These are phyloP conservation scores for Torulaspora delbrueckii DNA, from an alignment of 805 yeast species.

Conservation along the genomic window DNA sequence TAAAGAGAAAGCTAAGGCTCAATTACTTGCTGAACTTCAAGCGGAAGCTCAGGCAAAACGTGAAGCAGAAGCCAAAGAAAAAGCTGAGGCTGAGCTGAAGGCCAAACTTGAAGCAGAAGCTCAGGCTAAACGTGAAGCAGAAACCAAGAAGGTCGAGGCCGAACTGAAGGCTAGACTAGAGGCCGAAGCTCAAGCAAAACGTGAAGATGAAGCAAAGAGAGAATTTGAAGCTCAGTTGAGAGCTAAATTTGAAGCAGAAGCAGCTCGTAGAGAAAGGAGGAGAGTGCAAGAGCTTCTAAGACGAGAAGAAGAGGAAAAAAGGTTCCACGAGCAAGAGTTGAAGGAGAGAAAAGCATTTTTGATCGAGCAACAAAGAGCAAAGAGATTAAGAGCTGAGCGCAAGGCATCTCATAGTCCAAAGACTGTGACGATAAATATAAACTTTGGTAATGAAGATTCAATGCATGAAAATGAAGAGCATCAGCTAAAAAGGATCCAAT, in stretches of 20 bases:
- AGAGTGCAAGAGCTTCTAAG: slow-evolving; percentile 2
- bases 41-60: background rate
- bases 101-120: background rate
- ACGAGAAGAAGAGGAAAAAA: slow-evolving; percentile 4
- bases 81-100: background rate
- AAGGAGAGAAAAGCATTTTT: slow-evolving; percentile 8
- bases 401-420: slow-evolving; percentile 7
- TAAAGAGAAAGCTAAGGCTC: slow-evolving; percentile 6
- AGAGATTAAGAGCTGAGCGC: slow-evolving; percentile 4
- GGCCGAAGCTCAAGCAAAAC: background rate
- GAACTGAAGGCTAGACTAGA: background rate
- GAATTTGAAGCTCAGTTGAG: background rate
- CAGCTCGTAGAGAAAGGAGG: slow-evolving; percentile 2
- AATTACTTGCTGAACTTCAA: background rate
- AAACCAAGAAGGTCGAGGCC: background rate
- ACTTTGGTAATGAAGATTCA: slow-evolving; percentile 5
- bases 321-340: slow-evolving; percentile 3
- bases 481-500: slow-evolving; percentile 8
- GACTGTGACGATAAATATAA: slow-evolving; percentile 9
- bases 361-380: slow-evolving; percentile 7
- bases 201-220: background rate
- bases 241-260: slow-evolving; percentile 2
- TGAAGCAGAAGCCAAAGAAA: background rate
- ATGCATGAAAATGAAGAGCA: background rate
- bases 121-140: background rate